Evolutionary conservation across 352 stramenopile genomes (phyloP), one percentile per base, ranked within the genome.

Genomic region (Phytophthora fragariae): DNA sequence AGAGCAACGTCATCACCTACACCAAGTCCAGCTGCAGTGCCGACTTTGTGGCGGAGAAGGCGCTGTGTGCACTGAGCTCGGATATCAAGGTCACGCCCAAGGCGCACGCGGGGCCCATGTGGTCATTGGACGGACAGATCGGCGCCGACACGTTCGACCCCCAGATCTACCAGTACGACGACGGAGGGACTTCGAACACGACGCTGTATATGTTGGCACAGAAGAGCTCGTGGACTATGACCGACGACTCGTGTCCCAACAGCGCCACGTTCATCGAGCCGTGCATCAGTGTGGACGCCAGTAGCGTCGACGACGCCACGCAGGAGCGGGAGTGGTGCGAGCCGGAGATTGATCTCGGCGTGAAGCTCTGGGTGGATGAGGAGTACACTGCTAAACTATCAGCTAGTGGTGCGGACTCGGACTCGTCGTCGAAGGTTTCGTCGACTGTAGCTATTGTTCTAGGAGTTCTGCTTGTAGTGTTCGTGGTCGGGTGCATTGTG

Each of bases 251-350:
- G 2, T 86, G 79, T 10, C 66, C 61, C 17, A 76, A 77, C 35
- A 39, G 54, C 0, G 70, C 79, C 3, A 41, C 67, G 58, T 84
- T 82, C 46, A 69, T 84, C 41, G 60, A 66, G 31, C 79, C 79
- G 3, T 86, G 79, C 53, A 46, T 53, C 35, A 10, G 63, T 3
- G 68, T 83, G 11, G 15, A 44, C 0, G 17, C 62, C 9, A 29
- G 35, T 7, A 59, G 56, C 24, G 69, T 79, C 17, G 52, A 55
- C 15, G 19, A 58, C 4, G 27, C 52, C 24, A 24, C 50, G 0
- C 59, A 82, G 29, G 52, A 84, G 57, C 61, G 52, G 5, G 75
- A 66, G 6, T 84, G 79, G 79, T 86, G 79, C 41, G 65, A 72
- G 17, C 79, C 79, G 1, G 52, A 73, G 68, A 75, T 75, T 5